phyloP scores from a whole-genome alignment of 2,329 filamentous ascomycete species.

The Diaporthe citriasiana region DNA sequence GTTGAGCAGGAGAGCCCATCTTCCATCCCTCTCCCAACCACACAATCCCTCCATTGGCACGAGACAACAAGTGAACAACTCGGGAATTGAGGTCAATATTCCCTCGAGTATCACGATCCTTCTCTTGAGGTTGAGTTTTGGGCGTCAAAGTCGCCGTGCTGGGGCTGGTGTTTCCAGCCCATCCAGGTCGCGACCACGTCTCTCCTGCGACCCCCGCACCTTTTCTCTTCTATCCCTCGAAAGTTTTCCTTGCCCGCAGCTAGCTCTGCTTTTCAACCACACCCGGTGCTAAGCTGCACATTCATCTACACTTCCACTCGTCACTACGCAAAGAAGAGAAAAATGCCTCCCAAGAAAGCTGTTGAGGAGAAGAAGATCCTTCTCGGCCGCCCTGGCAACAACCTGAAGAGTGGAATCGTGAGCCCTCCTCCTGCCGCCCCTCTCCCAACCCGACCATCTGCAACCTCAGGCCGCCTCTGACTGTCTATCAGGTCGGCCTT shows the following conservation, averaged over 20 bases:
- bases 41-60: slow-evolving; percentile 25
- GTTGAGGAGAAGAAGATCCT: slow-evolving; percentile 96
- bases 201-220: slow-evolving; percentile 52
- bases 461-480: slow-evolving; percentile 53
- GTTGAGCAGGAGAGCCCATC: slow-evolving; percentile 25
- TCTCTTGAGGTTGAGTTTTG: slow-evolving; percentile 20
- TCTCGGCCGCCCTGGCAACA: slow-evolving; percentile 96
- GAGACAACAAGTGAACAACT: slow-evolving; percentile 12
- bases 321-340: slow-evolving; percentile 72
- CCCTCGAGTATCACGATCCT: slow-evolving; percentile 16
- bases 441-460: slow-evolving; percentile 38
- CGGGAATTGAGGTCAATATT: slow-evolving; percentile 22
- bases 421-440: slow-evolving; percentile 51
- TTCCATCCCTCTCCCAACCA: slow-evolving; percentile 19
- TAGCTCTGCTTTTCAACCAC: slow-evolving; percentile 74
- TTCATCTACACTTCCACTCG: slow-evolving; percentile 64
- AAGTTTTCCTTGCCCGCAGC: slow-evolving; percentile 71
- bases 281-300: slow-evolving; percentile 66
- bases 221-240: slow-evolving; percentile 69
- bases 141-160: slow-evolving; percentile 40
- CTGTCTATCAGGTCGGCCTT: slow-evolving; percentile 83
- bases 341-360: slow-evolving; percentile 96
- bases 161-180: slow-evolving; percentile 61
- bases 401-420: slow-evolving; percentile 99
- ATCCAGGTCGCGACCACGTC: slow-evolving; percentile 58